Evolutionary conservation across 2,329 filamentous ascomycete species (phyloP).

Genomic region (Raffaelea deltoideospora): DNA sequence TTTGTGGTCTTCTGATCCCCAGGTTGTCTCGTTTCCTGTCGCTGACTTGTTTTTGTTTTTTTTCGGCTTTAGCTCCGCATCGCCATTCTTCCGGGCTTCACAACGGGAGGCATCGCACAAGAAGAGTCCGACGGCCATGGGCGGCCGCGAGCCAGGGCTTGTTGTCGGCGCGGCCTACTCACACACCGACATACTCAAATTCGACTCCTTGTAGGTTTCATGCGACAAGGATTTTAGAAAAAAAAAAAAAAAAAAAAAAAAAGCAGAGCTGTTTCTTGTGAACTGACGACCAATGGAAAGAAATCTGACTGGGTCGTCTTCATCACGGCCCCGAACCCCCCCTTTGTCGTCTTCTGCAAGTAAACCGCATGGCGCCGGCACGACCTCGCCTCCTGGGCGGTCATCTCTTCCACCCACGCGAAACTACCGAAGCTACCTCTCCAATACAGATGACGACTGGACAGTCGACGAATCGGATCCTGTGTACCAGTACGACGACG

Average conservation of each 20-base stretch:
- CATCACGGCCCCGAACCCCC: constrained; percentile 61
- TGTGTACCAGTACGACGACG: constrained; percentile 62
- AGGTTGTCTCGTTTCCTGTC: no score
- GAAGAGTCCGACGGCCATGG: no score
- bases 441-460: constrained; percentile 73
- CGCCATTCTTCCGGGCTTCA: constrained; percentile 73
- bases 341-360: constrained; percentile 35
- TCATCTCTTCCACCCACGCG: constrained; percentile 53
- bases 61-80: constrained; percentile 45
- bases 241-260: no score
- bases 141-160: constrained; percentile 42
- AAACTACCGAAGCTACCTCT: constrained; percentile 68
- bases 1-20: no score
- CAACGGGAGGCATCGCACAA: constrained; percentile 39
- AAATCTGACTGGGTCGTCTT: constrained; percentile 41
- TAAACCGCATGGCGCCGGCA: neutral
- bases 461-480: constrained; percentile 56
- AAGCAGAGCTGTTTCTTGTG: no score
- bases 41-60: neutral
- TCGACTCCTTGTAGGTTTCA: constrained; percentile 64
- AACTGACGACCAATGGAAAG: constrained; percentile 21
- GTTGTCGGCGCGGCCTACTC: constrained; percentile 93
- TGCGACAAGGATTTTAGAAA: no score
- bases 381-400: constrained; percentile 22
- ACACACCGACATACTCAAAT: constrained; percentile 85